Percentiles rank a stretch among this genome's conserved stretches.
Conservation (phyloP, 1,284 basidiomycete species). For the Rhodotorula sp. region DNA sequence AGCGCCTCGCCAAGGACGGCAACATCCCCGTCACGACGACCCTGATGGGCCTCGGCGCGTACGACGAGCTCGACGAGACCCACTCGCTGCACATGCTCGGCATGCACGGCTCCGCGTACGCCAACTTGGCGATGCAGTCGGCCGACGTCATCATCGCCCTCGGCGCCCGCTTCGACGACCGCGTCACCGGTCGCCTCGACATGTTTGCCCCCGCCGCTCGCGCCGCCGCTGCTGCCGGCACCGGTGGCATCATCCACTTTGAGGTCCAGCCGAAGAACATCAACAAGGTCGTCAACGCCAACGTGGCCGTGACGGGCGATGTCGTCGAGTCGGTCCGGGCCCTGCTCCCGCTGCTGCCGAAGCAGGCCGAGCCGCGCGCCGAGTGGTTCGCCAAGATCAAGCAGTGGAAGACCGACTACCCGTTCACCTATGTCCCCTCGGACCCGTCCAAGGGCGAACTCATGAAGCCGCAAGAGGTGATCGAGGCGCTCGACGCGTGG, state of each 20-base stretch:
- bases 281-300: slow-evolving; percentile 97
- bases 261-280: slow-evolving; percentile 99
- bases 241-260: slow-evolving; percentile 97
- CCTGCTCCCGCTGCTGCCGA: slow-evolving; percentile 73
- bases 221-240: slow-evolving; percentile 79
- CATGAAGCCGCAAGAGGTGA: slow-evolving; percentile 96
- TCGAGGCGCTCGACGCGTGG: slow-evolving; percentile 80
- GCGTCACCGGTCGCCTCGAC: slow-evolving; percentile 89
- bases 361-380: slow-evolving; percentile 59
- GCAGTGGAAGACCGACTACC: slow-evolving; percentile 82
- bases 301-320: slow-evolving; percentile 90
- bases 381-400: slow-evolving; percentile 83
- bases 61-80: slow-evolving; percentile 79
- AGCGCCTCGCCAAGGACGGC: slow-evolving; percentile 74
- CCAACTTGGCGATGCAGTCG: slow-evolving; percentile 95
- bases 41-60: slow-evolving; percentile 90
- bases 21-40: slow-evolving; percentile 98
- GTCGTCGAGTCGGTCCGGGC: slow-evolving; percentile 78
- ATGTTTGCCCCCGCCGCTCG: slow-evolving; percentile 87
- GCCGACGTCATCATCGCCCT: slow-evolving; percentile 98
- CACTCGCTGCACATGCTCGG: slow-evolving; percentile 95
- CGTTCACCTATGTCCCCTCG: slow-evolving; percentile 81
- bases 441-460: slow-evolving; percentile 58
- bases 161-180: slow-evolving; percentile 95
- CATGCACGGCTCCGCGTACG: slow-evolving; percentile 97